A percentile compares a stretch with the other conserved stretches of the same genome.
Evolutionary conservation across 2,329 filamentous ascomycete species (phyloP).

Genomic region (Sporothrix brasiliensis): DNA sequence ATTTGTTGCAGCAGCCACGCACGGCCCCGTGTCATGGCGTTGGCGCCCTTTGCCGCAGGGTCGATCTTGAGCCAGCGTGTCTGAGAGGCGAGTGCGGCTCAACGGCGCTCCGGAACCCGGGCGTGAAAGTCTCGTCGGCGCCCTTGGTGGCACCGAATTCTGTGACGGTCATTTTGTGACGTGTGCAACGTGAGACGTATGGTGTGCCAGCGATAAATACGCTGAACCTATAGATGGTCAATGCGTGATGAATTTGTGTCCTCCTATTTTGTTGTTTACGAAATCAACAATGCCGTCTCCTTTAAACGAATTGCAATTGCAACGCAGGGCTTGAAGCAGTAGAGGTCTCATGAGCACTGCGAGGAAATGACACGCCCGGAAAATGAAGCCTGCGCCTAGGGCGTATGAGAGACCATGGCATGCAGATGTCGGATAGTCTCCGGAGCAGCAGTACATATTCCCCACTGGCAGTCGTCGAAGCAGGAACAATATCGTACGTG

Average conservation of each 20-base stretch:
- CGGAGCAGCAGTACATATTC: not conserved
- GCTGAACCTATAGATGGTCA: not conserved
- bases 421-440: slow-evolving; percentile 8
- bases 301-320: not conserved
- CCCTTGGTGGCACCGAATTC: slow-evolving; percentile 48
- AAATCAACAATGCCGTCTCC: not conserved
- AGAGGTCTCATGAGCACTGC: not conserved
- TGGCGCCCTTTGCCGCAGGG: slow-evolving; percentile 1
- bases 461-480: not conserved
- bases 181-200: not conserved
- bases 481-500: not conserved
- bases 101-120: slow-evolving; percentile 43
- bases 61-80: slow-evolving; percentile 44
- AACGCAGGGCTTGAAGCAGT: not conserved
- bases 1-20: slow-evolving; percentile 44
- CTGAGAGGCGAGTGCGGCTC: slow-evolving; percentile 44
- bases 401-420: not conserved
- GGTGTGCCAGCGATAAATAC: not conserved
- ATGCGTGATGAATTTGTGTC: not conserved
- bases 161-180: slow-evolving; percentile 46
- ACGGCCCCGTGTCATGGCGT: slow-evolving; percentile 43
- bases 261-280: not conserved
- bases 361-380: slow-evolving; percentile 17
- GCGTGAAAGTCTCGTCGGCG: slow-evolving; percentile 40
- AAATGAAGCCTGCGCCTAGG: slow-evolving; percentile 25